A percentile compares a stretch with the other conserved stretches of the same genome.
phyloP scores from a whole-genome alignment of 2,329 filamentous ascomycete genomes.

The Clarireedia hainanense region DNA sequence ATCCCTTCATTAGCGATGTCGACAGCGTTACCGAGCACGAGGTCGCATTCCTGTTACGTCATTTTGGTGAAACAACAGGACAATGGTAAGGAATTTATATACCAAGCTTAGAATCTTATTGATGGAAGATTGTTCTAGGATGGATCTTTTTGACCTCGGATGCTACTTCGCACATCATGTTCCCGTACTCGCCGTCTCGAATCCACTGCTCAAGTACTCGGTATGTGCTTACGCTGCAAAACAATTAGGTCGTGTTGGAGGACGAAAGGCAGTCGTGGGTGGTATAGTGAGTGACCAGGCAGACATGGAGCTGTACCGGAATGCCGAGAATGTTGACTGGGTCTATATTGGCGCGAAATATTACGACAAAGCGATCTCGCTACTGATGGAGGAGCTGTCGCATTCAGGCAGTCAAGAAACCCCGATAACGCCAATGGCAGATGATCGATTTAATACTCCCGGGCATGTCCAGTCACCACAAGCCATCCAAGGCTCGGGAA shows the following conservation, averaged over 20 bases:
- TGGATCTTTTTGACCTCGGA: conserved; percentile 47
- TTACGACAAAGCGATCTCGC: conserved; percentile 49
- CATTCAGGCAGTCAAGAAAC: conserved; percentile 19
- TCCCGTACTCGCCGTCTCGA: conserved; percentile 46
- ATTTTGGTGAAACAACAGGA: conserved; percentile 52
- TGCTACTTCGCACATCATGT: conserved; percentile 54
- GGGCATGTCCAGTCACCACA: conserved; percentile 20
- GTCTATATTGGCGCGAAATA: conserved; percentile 52
- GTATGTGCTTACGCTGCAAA: conserved; percentile 56
- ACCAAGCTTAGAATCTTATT: not conserved
- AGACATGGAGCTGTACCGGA: conserved; percentile 44
- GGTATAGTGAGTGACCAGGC: conserved; percentile 40
- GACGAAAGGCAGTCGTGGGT: conserved; percentile 41
- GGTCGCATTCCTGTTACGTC: conserved; percentile 49
- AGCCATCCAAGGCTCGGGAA: conserved; percentile 20
- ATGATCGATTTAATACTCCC: conserved; percentile 19
- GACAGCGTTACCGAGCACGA: conserved; percentile 42
- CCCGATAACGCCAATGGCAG: conserved; percentile 28
- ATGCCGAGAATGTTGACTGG: conserved; percentile 42
- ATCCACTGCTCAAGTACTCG: conserved; percentile 41
- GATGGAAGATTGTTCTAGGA: conserved; percentile 30
- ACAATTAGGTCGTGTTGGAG: conserved; percentile 47
- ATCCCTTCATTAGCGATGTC: conserved; percentile 11
- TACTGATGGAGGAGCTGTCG: conserved; percentile 35
- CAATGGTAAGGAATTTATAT: conserved; percentile 39